A percentile compares a stretch with the other conserved stretches of the same genome.
phyloP scores from a whole-genome alignment of 768 basidiomycete genomes.

The Dictyophora rubrovolvata region DNA sequence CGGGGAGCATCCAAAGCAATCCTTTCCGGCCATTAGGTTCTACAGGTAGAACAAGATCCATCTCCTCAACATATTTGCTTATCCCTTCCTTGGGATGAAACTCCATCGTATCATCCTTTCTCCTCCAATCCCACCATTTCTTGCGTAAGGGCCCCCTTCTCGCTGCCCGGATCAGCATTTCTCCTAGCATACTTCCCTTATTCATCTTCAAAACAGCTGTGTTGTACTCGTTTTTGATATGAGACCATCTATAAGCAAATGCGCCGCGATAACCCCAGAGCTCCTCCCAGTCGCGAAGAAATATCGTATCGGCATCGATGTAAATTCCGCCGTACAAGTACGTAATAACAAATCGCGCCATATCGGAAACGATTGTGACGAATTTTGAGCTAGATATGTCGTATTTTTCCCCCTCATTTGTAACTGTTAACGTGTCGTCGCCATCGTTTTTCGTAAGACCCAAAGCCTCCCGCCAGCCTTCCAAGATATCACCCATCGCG shows the following conservation, averaged over 20 bases:
- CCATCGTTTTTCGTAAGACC: background rate
- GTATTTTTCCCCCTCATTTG: background rate
- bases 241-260: slow-evolving; percentile 34
- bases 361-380: slow-evolving; percentile 25
- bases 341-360: slow-evolving; percentile 37
- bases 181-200: slow-evolving; percentile 33
- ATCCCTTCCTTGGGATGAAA: slow-evolving; percentile 36
- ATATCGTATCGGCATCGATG: slow-evolving; percentile 38
- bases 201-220: slow-evolving; percentile 37
- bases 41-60: slow-evolving; percentile 30
- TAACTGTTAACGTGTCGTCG: background rate
- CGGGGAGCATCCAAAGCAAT: slow-evolving; percentile 32
- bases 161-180: slow-evolving; percentile 36
- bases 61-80: background rate
- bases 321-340: slow-evolving; percentile 40
- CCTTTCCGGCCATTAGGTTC: slow-evolving; percentile 29
- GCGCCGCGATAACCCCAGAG: slow-evolving; percentile 40
- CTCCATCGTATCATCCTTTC: slow-evolving; percentile 22
- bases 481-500: slow-evolving; percentile 32
- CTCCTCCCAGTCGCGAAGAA: slow-evolving; percentile 41
- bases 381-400: background rate
- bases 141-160: slow-evolving; percentile 24
- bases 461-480: slow-evolving; percentile 28
- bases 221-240: slow-evolving; percentile 33
- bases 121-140: background rate